Conservation (phyloP, 1,284 basidiomycete species). For the Puccinia polysora region DNA sequence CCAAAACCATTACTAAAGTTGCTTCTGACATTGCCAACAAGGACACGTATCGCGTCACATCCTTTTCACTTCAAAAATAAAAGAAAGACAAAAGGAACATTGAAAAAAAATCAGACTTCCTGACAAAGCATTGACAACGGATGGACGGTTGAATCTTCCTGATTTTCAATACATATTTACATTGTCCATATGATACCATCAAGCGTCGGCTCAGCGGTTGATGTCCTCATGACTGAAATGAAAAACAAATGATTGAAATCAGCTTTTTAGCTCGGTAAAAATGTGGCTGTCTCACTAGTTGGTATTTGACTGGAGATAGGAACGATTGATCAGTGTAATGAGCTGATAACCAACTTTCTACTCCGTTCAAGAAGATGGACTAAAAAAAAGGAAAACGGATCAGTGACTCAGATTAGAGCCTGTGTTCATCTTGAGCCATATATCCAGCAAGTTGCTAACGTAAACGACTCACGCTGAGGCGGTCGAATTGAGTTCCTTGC, state of each 20-base stretch:
- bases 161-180: conserved; percentile 21
- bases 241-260: background rate
- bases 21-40: conserved; percentile 12
- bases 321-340: no score
- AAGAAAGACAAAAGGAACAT: background rate
- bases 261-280: background rate
- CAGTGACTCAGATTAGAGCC: background rate
- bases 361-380: conserved; percentile 38
- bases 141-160: background rate
- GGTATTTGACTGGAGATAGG: background rate
- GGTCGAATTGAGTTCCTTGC: conserved; percentile 37
- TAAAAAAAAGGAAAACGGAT: background rate
- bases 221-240: conserved; percentile 37
- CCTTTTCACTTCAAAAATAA: conserved; percentile 17
- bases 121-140: background rate
- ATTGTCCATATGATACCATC: conserved; percentile 43
- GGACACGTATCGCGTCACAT: conserved; percentile 40
- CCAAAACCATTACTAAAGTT: conserved; percentile 30
- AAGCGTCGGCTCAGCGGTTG: conserved; percentile 36
- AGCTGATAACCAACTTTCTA: conserved; percentile 42
- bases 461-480: conserved; percentile 25
- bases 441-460: background rate
- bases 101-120: background rate
- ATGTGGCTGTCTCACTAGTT: background rate
- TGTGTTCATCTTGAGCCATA: no score